Evolutionary conservation across 805 yeast genomes (phyloP), one percentile per base, ranked within the genome.

Genomic region (Candida khao-thaluensis): DNA sequence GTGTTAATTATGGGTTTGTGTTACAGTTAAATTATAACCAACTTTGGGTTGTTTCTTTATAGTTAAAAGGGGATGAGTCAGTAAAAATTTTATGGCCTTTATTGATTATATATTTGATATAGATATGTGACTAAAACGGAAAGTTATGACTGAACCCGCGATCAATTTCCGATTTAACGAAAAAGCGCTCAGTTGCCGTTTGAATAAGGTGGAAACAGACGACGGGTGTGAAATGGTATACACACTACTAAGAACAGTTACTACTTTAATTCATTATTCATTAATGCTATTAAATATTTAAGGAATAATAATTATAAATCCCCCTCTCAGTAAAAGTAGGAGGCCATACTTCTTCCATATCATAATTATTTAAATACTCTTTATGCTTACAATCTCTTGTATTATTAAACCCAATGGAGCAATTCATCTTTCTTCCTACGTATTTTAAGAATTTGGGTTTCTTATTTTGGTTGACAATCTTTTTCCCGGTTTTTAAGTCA

Each of bases 401-500:
- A 43, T 71, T 65, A 49, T 70, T 72, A 35, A 73, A 69, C 3
- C 81, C 80, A 34, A 68, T 62, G n/a, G 77, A 71, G 46, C 80
- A 74, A 50, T 73, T 76, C 44, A 77, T 70, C 48, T 77, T 77
- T 32, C 72, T 60, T 7, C 76, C 68, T 1, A 78, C 80, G 47
- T 68, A 77, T 51, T 72, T 75, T 45, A 77, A 60, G 47, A 77
- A 77, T 22, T 48, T 51, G 4, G 81, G 81, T 42, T 69, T 69
- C 37, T 64, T 62, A 17, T 66, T 55, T 42, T 69, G 71, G 12
- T 68, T 66, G 29, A 64, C 64, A 15, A 80, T 74, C 52, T 78
- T 81, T 44, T 77, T 70, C 8, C 90, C 90, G 0, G 85, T 76
- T 20, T 74, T 70, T 34, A 77, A 62, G 60, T 83, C 88, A 51